These are phyloP conservation scores for Penicillium sp. DNA, from an alignment of 2,329 filamentous ascomycete genomes.

Conservation along the genomic window DNA sequence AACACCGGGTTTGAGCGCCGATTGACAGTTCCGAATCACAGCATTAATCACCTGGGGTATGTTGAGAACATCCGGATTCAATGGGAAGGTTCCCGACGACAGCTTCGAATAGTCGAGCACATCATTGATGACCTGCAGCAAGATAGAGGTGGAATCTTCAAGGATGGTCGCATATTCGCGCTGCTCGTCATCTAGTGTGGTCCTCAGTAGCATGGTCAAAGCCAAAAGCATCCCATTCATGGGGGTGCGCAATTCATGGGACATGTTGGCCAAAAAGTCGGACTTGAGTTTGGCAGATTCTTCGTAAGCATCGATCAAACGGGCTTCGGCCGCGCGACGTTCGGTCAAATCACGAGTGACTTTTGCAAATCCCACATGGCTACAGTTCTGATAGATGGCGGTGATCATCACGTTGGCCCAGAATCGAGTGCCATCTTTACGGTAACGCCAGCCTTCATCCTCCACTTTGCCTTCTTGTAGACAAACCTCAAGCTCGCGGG, in stretches of 20 bases:
- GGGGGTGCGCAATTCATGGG: constrained; percentile 63
- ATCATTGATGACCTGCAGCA: constrained; percentile 63
- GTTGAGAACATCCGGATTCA: constrained; percentile 54
- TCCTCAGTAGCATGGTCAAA: constrained; percentile 58
- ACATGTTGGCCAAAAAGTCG: constrained; percentile 64
- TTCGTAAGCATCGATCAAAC: constrained; percentile 58
- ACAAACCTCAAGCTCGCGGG: constrained; percentile 53
- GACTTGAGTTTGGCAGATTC: constrained; percentile 63
- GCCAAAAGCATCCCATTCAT: constrained; percentile 64
- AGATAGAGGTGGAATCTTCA: constrained; percentile 58
- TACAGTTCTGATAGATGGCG: constrained; percentile 53
- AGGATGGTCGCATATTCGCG: constrained; percentile 58
- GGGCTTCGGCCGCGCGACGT: constrained; percentile 55
- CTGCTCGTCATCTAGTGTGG: constrained; percentile 54
- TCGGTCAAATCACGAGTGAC: constrained; percentile 60
- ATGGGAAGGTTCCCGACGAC: constrained; percentile 58
- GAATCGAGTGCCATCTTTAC: constrained; percentile 58
- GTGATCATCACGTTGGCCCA: constrained; percentile 63
- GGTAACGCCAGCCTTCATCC: constrained; percentile 61
- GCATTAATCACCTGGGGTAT: constrained; percentile 48
- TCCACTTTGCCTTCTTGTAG: constrained; percentile 57
- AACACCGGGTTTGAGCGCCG: constrained; percentile 49
- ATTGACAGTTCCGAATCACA: constrained; percentile 53
- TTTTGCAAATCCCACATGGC: constrained; percentile 59
- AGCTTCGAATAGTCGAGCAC: constrained; percentile 67